phyloP scores from a whole-genome alignment of 2,329 filamentous ascomycete genomes.

The Talaromyces piceae region DNA sequence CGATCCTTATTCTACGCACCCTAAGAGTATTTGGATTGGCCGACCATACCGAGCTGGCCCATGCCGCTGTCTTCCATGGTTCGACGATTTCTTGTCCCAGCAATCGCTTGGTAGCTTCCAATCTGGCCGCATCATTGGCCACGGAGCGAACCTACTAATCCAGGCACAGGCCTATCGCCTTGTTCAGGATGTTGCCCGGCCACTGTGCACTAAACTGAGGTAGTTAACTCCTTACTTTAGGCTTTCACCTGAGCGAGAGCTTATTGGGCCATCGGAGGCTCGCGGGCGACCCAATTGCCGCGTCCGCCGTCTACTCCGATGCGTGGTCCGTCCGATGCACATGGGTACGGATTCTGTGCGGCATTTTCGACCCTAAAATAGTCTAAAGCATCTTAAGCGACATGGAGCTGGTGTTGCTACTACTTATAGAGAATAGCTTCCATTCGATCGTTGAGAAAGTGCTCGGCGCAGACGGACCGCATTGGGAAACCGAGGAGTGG shows the following conservation, averaged over 20 bases:
- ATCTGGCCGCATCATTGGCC: background rate
- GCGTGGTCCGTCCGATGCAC: too few species aligned
- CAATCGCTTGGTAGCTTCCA: background rate
- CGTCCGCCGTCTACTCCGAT: too few species aligned
- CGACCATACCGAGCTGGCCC: background rate
- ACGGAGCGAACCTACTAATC: background rate
- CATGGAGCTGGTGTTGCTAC: background rate
- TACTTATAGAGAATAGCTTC: background rate
- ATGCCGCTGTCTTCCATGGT: background rate
- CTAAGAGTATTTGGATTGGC: background rate
- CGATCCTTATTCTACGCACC: background rate
- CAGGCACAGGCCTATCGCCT: background rate
- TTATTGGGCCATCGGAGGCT: background rate
- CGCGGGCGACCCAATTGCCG: too few species aligned
- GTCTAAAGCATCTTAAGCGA: background rate
- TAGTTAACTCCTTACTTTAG: background rate
- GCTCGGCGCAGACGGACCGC: background rate
- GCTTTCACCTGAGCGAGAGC: background rate
- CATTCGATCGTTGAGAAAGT: background rate
- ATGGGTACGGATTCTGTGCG: too few species aligned
- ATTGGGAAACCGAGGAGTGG: background rate
- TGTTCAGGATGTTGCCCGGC: background rate
- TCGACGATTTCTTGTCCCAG: background rate
- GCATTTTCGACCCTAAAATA: background rate
- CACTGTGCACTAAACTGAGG: background rate